Evolutionary conservation across 352 stramenopile genomes (phyloP), one percentile per base, ranked within the genome.

Genomic region (Globisporangium nodosum): DNA sequence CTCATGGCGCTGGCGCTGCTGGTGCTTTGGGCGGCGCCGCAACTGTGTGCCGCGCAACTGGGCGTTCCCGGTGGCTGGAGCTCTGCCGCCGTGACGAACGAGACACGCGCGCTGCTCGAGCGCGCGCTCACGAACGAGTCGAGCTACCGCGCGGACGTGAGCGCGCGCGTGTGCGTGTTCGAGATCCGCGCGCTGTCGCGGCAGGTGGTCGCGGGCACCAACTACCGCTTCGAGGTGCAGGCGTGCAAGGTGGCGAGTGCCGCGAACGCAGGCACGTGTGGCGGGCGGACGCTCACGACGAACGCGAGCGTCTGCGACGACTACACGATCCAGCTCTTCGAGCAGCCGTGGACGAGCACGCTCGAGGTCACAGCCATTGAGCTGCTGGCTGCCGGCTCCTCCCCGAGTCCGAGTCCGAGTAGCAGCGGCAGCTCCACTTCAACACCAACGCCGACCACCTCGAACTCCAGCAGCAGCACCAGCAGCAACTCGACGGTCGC

Each of bases 181-280:
- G 62, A 80, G 55, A 52, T 81, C 55, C 53, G 69, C 53, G 71
- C 61, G 45, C 53, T 78, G 52, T 42, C 52, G 35, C 24, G 56
- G 51, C 61, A 94, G 52, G 76, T 88, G 42, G 84, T 94, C 43
- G 68, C 81, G 0, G 84, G 84, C 27, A 88, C 66, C 52, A 94
- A 92, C 68, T 94, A 90, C 65, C 68, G 70, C 59, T 90, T 89
- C 57, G 60, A 76, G 55, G 74, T 90, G 35, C 52, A 65, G 21
- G 84, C 79, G 21, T 90, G 81, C 60, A 24, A 49, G 16, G 76
- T 80, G 27, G 54, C 43, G 40, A 65, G 47, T 16, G 58, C 51
- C 50, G 52, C 61, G 49, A 71, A 65, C 53, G 74, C 74, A 31
- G 78, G 78, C 31, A 63, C 57, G 40, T 88, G 81, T 60, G 60